Evolutionary conservation across 805 yeast genomes (phyloP), one percentile per base, ranked within the genome.

Genomic region (Lipomyces starkeyi): DNA sequence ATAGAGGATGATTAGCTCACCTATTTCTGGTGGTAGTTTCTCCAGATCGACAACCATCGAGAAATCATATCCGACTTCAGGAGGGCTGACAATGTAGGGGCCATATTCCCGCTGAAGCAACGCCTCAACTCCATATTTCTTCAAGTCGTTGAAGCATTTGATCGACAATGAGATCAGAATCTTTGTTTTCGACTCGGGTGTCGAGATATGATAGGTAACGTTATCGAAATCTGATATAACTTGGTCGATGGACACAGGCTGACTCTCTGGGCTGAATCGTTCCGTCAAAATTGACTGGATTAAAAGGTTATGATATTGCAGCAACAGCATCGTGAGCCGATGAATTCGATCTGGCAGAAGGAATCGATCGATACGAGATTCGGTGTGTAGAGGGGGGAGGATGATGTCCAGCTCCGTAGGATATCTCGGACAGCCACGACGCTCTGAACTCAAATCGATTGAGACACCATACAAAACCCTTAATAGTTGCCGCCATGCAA

Each of bases 221-320:
- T 92, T 92, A 79, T 95, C 99, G 75, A 95, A 95, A 81, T 95
- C 99, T 53, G 97, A 89, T 71, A 95, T 86, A 70, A 94, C 88
- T 78, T 98, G 87, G 80, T 95, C 98, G 71, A 92, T 82, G 32
- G 73, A 27, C 22, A 69, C 62, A 49, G 73, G 66, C 37, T 66
- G 69, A 5, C 86, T 80, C 60, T 84, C 78, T 2, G 86, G 83
- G 56, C 34, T 25, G 63, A 91, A 80, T 61, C 93, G 86, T 77
- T 90, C 97, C 43, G 87, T 84, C 71, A 95, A 84, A 1, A 97
- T 88, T 73, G 91, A 89, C 76, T 91, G 88, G 72, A 95, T 84
- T 74, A 96, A 85, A 63, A 93, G 83, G 76, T 95, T 95, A 77
- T 90, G 88, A 72, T 90, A 89, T 77, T 92, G 93, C 71, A 95